Evolutionary conservation across 78 protist genomes (phyloP), one percentile per base, ranked within the genome.

Genomic region (Anaeramoeba ignava): DNA sequence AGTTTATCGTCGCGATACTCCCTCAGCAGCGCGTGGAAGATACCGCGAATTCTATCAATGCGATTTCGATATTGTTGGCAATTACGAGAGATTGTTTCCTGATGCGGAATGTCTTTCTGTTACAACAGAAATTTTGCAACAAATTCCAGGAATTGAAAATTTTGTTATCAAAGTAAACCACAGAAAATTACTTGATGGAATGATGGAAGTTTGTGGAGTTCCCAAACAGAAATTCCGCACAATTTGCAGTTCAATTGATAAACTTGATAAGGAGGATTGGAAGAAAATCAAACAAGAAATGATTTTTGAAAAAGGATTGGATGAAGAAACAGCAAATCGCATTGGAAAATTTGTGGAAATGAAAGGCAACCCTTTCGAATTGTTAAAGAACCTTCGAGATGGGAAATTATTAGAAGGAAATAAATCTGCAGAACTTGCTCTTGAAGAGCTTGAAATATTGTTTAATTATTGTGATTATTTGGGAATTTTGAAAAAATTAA

Each of bases 31-130:
- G 79, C 38, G 82, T 31, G 98, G 98, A 1, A 84, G 97, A 27
- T 93, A 85, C 88, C 84, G 98, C 41, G 98, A 96, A 89, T 96
- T 96, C 80, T 94, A 90, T 88, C 98, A 96, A 78, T 93, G 95
- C 73, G 98, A 96, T 84, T 87, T 91, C 39, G 98, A 96, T 85
- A 89, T 94, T 83, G 97, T 95, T 0, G 98, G 98, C 3, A 83
- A 83, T 40, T 90, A 86, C 79, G 94, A 83, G 37, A 39, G 86
- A n/a, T 94, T 96, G 98, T n/a, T 93, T 1, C 93, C 97, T 67
- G 98, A 96, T 39, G 86, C 94, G 0, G 98, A 96, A 83, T 86
- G 91, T 81, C 42, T 96, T 38, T n/a, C 3, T 27, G 67, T 92
- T 80, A 68, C 88, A 33, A 42, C 87, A 1, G 97, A 96, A 81